Evolutionary conservation across 768 basidiomycete species (phyloP).

Genomic region (Podaxis carcinomalis): DNA sequence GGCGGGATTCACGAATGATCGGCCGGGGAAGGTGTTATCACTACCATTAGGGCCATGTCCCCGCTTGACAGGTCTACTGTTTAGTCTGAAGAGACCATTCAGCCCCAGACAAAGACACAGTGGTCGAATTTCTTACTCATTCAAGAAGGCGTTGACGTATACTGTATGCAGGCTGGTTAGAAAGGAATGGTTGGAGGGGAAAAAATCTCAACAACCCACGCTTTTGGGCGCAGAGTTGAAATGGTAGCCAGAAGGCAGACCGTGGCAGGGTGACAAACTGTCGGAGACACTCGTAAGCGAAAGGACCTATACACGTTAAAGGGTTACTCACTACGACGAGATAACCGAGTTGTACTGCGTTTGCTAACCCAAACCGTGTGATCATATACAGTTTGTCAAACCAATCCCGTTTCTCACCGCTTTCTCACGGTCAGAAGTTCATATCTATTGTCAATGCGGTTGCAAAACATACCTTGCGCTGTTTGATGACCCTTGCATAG

Average conservation of each 20-base stretch:
- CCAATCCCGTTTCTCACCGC: not conserved
- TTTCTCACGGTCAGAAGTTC: not conserved
- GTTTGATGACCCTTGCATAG: not conserved
- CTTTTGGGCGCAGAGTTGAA: conserved; percentile 24
- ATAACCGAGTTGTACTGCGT: conserved; percentile 14
- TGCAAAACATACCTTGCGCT: not conserved
- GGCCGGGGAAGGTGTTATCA: not conserved
- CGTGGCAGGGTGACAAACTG: conserved; percentile 20
- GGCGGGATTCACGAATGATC: not conserved
- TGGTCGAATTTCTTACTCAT: not conserved
- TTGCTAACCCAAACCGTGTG: conserved; percentile 14
- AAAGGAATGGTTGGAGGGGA: not conserved
- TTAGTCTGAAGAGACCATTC: not conserved
- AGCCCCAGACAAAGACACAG: not conserved
- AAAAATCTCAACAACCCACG: conserved; percentile 1
- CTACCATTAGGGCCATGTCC: too few relatives aligned
- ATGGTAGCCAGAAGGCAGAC: conserved; percentile 22
- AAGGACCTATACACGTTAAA: not conserved
- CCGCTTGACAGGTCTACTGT: not conserved
- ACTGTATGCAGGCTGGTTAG: not conserved
- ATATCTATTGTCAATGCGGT: not conserved
- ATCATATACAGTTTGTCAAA: conserved; percentile 18
- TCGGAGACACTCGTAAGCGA: not conserved
- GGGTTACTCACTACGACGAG: conserved; percentile 9
- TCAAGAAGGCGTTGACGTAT: conserved; percentile 6